A percentile compares a stretch with the other conserved stretches of the same genome.
Evolutionary conservation across 75 land plant genomes (phyloP).

Genomic region (Sequoia sempervirens): DNA sequence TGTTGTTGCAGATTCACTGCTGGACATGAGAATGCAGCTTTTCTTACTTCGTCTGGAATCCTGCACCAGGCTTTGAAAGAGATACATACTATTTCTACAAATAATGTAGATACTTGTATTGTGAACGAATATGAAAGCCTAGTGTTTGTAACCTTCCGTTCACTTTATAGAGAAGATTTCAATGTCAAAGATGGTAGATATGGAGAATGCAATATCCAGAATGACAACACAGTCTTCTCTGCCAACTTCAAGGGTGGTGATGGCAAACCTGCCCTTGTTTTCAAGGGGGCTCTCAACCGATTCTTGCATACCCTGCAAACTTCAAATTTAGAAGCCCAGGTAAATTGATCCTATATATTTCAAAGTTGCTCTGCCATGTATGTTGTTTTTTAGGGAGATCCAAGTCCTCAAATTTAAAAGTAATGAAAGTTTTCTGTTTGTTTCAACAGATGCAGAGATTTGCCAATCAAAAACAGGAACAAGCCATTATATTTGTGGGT

Average conservation of each 20-base stretch:
- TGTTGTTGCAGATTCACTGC: background rate
- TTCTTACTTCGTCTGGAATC: background rate
- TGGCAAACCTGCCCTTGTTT: background rate
- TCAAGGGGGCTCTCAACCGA: background rate
- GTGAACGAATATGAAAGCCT: background rate
- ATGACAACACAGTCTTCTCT: background rate
- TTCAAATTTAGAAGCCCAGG: background rate
- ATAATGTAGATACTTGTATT: background rate
- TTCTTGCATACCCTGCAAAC: background rate
- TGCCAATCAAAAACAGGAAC: background rate
- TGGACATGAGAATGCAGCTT: background rate
- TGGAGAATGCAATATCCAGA: background rate
- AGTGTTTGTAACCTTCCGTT: background rate
- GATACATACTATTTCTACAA: background rate
- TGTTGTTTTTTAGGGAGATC: background rate
- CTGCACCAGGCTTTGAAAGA: background rate
- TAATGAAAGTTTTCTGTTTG: background rate
- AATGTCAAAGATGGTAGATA: background rate
- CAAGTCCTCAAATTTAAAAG: background rate
- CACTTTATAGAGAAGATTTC: background rate
- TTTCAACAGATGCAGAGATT: background rate
- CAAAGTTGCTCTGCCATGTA: background rate
- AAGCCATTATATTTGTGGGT: constrained; percentile 4
- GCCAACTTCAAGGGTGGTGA: background rate
- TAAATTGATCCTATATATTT: background rate